Percentiles rank a stretch among this genome's conserved stretches.
Conservation (phyloP, 352 stramenopile genomes). For the Nannochloropsis limnetica region DNA sequence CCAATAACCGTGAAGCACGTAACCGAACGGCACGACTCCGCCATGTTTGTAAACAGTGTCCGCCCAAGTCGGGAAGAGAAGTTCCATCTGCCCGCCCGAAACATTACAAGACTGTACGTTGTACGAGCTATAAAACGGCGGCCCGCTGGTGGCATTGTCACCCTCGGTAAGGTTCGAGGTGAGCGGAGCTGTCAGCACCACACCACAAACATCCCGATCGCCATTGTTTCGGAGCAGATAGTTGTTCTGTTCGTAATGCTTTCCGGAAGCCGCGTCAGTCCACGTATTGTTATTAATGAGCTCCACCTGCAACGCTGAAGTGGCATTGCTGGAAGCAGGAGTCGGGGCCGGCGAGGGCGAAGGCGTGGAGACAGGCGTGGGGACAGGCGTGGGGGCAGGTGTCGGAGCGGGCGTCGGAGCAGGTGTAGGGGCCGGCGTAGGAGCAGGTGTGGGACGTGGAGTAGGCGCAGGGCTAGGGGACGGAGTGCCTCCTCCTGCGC, state of each 20-base stretch:
- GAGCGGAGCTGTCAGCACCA: neutral
- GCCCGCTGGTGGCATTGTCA: neutral
- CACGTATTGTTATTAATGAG: conserved; percentile 15
- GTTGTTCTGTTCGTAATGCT: neutral
- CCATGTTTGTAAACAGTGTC: neutral
- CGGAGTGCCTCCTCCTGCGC: no score
- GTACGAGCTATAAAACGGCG: neutral
- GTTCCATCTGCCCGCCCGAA: neutral
- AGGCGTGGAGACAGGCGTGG: neutral
- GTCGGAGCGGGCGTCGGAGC: neutral
- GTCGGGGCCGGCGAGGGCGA: neutral
- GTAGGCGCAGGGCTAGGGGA: neutral
- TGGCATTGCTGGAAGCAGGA: neutral
- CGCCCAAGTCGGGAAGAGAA: neutral
- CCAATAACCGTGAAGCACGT: neutral
- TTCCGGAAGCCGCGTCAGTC: neutral
- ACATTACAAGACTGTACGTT: neutral
- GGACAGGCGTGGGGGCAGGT: neutral
- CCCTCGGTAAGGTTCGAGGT: neutral
- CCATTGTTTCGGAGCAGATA: neutral
- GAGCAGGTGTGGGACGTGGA: neutral
- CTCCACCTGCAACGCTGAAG: neutral
- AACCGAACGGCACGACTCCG: neutral
- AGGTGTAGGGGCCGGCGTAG: neutral
- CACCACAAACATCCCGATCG: neutral